Base-by-base conservation (phyloP, 1,284 basidiomycete genomes). In the Ustilago trichophora region DNA sequence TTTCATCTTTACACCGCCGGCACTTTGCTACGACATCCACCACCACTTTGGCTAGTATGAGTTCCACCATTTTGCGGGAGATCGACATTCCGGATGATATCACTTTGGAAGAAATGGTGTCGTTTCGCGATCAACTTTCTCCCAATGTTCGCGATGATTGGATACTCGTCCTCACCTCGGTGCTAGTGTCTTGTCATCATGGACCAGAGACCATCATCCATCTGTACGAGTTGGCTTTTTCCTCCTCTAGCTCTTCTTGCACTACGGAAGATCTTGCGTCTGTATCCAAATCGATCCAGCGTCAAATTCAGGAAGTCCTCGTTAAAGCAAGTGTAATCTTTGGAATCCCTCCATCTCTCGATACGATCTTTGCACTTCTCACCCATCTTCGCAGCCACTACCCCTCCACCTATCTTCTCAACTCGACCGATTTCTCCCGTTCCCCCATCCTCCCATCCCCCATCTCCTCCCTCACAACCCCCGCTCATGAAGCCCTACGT, bases 311-410 rank as follows among this genome's bases (percentile, higher is more conserved):
- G 16, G 63, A 66, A 37, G 33, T 34, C 0, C 43, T 60, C 12
- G 47, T 59, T 22, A 66, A 66, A 31, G 63, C 47, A 0, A 24
- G 29, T 6, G 52, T 66, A 18, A 49, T 66, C 21, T 52, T 36
- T 27, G 63, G 63, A 9, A 59, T 59, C 51, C 51, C 62, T 6
- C 21, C 40, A 0, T 26, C 62, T 4, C 62, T 65, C 22, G 55
- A 65, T 21, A 47, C 55, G 6, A 35, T 43, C 13, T 65, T 65
- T n/a, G 10, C 42, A 9, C 62, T 65, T 1, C 55, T 65, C 12
- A 13, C 26, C 3, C 42, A 54, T 31, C 19, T 65, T 1, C 55
- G 62, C 2, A 4, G 6, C 16, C 1, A 31, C 31, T 6, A 11
- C 15, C 0, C 48, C 52, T 3, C 9, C 6, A 4, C 32, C 2